Evolutionary conservation across 306 rosid species (phyloP), one percentile per base, ranked within the genome.

Genomic region (Vigna unguiculata): DNA sequence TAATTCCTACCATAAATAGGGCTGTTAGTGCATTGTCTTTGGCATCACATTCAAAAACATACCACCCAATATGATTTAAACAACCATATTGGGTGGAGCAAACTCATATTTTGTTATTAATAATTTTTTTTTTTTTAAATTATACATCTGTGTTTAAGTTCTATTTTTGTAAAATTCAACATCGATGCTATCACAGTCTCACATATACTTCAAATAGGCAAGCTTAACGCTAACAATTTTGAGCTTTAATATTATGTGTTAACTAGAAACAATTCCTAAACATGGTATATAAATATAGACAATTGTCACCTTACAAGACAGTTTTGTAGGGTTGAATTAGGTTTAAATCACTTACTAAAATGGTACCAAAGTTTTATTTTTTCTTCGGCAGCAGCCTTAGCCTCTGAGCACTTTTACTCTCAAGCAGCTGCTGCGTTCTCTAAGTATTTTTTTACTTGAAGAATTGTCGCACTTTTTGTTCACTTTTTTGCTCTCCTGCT

Each of bases 1-100:
- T 65, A 11, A 65, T 65, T 65, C 53, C 53, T 41, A 41, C 12
- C 20, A 65, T 65, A 41, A 65, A 21, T 40, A 41, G n/a, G 19
- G 19, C 70, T n/a, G 16, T 38, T 2, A 10, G 17, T 40, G 52
- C 11, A 41, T 64, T 40, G 49, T 36, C 30, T 11, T 40, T 64
- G 5, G 52, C 2, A 65, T 65, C 52, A 40, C 30, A 24, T n/a
- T n/a, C n/a, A n/a, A n/a, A n/a, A n/a, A n/a, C n/a, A n/a, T n/a
- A n/a, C n/a, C n/a, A n/a, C n/a, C n/a, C 52, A n/a, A 13, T 13
- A 20, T 65, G 19, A 40, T 64, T 64, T 64, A 28, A 63, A 34
- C 68, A 16, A 36, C 16, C 45, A 9, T 46, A 47, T 69, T 58
- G 41, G 16, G 43, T 24, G 20, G 43, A 69, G 10, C 4, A 53